phyloP scores from a whole-genome alignment of 345 rosid species.

The Gossypioides kirkii region DNA sequence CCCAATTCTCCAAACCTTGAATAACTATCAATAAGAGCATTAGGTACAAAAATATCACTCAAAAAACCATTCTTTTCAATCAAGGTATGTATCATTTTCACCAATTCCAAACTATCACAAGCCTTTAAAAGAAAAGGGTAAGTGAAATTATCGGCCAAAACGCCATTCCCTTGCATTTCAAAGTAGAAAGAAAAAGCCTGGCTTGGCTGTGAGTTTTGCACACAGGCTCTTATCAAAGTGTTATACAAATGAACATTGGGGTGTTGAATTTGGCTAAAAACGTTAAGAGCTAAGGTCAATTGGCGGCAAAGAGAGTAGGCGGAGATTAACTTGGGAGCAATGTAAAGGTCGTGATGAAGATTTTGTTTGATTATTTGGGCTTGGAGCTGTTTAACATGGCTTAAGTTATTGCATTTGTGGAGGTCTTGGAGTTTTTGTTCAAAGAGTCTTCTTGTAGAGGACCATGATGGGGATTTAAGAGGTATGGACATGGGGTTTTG shows the following conservation, averaged over 20 bases:
- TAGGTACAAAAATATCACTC: conserved; percentile 74
- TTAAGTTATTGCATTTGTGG: conserved; percentile 58
- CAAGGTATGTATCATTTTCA: conserved; percentile 66
- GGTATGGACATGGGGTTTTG: conserved; percentile 35
- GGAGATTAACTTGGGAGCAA: conserved; percentile 65
- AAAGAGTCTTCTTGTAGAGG: conserved; percentile 57
- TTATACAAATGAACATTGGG: conserved; percentile 62
- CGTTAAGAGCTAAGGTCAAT: conserved; percentile 44
- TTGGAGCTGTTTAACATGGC: conserved; percentile 60
- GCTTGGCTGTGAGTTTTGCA: conserved; percentile 40
- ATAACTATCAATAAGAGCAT: conserved; percentile 75
- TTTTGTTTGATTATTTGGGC: conserved; percentile 61
- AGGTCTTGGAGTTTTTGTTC: conserved; percentile 66
- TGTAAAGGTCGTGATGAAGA: conserved; percentile 49
- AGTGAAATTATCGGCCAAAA: conserved; percentile 66
- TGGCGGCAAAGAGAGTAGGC: conserved; percentile 67
- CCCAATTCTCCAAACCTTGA: conserved; percentile 64
- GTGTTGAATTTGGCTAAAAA: conserved; percentile 51
- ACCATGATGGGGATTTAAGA: conserved; percentile 62
- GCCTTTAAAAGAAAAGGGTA: conserved; percentile 80
- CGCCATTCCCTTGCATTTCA: conserved; percentile 55
- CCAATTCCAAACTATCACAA: conserved; percentile 52
- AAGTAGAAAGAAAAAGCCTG: conserved; percentile 55
- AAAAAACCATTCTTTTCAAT: conserved; percentile 64
- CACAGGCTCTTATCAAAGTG: conserved; percentile 63